Evolutionary conservation across 75 land plant species (phyloP), one percentile per base, ranked within the genome.

Genomic region (Isoetes taiwanensis): DNA sequence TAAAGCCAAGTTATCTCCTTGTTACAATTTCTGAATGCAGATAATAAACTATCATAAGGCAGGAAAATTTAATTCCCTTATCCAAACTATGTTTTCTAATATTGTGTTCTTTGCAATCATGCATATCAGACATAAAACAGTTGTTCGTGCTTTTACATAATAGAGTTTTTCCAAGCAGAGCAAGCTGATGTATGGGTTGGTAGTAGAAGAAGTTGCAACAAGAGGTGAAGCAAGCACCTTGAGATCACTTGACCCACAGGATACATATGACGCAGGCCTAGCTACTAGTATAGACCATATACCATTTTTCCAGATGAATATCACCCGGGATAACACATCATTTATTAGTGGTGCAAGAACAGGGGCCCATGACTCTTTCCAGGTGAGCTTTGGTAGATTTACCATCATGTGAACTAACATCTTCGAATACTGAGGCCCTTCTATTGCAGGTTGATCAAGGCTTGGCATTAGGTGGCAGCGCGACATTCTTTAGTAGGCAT

Each of bases 391-490:
- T 20, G 10, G 16, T 37, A 14, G 39, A 9, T 37, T 9, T 37
- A 9, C 52, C 10, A 12, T 46, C 25, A 46, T 46, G 12, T 6
- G 16, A 19, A 3, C 25, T 19, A 46, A 6, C 16, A 6, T 46
- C 4, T 46, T 48, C 9, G 19, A 12, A 11, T 19, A 11, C 19
- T 48, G 19, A 12, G 11, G 19, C 10, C 10, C 8, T 32, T 14
- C 26, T 41, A 2, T 14, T 59, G 56, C 64, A 68, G 70, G 70
- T 68, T 42, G 70, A 68, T 59, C 70, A 68, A 60, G 70, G 70
- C 17, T 24, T 68, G 26, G 67, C 61, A 1, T 30, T 57, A 33
- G 70, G 70, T 26, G 61, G 41, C 29, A 34, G 42, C 27, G 32
- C 55, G 4, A 54, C 70, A 25, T 12, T 68, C 20, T 68, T 68